phyloP scores from a whole-genome alignment of 108 stramenopile genomes.

The Skeletonema tropicum region DNA sequence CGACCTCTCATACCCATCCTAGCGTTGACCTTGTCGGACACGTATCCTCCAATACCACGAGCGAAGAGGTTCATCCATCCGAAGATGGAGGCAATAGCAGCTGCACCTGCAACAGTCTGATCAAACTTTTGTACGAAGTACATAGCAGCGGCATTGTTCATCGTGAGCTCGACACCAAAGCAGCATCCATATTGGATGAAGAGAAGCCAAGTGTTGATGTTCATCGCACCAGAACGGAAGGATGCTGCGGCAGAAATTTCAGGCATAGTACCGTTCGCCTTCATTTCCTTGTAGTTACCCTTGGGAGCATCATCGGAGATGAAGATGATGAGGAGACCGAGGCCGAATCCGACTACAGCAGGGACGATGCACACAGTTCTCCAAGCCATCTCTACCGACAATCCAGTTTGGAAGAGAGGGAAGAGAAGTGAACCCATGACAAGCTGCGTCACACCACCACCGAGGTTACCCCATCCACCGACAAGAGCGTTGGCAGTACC shows the following conservation, averaged over 20 bases:
- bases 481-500: constrained; percentile 79
- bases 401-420: constrained; percentile 51
- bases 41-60: constrained; percentile 58
- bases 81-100: constrained; percentile 59
- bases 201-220: constrained; percentile 77
- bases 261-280: constrained; percentile 56
- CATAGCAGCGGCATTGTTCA: constrained; percentile 70
- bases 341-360: constrained; percentile 52
- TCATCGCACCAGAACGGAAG: constrained; percentile 52
- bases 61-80: constrained; percentile 77
- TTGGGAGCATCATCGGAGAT: constrained; percentile 70
- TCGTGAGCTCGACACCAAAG: constrained; percentile 80
- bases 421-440: constrained; percentile 62
- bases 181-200: constrained; percentile 79
- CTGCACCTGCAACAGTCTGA: constrained; percentile 45
- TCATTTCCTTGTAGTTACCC: constrained; percentile 74
- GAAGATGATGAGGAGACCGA: constrained; percentile 48
- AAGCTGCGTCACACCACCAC: constrained; percentile 63
- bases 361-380: constrained; percentile 71
- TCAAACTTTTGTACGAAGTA: constrained; percentile 63
- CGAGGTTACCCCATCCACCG: constrained; percentile 85
- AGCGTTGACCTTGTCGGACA: constrained; percentile 48
- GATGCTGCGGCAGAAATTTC: constrained; percentile 48
- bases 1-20: constrained; percentile 78
- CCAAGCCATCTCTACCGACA: constrained; percentile 57